Percentiles rank a stretch among this genome's conserved stretches.
Evolutionary conservation across 768 basidiomycete genomes (phyloP).

Genomic region (Mycena filopes): DNA sequence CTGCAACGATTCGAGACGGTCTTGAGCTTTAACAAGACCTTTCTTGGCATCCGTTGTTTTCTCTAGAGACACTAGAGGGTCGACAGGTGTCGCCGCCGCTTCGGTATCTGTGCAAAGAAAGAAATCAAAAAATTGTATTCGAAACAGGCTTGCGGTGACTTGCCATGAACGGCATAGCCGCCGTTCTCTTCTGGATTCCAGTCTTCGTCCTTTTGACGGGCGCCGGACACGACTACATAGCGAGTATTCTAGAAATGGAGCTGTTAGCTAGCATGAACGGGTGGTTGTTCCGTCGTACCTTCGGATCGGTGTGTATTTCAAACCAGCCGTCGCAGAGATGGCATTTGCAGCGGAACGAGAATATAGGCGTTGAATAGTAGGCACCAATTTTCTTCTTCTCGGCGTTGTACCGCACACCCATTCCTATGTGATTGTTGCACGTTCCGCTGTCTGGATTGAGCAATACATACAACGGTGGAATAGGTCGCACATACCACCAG

Average conservation of each 20-base stretch:
- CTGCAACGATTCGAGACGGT: conserved; percentile 85
- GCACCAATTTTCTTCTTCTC: conserved; percentile 97
- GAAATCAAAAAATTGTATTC: not conserved
- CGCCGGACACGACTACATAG: conserved; percentile 92
- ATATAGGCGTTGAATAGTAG: conserved; percentile 96
- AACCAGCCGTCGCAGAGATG: conserved; percentile 98
- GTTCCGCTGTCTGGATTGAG: conserved; percentile 67
- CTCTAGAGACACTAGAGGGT: conserved; percentile 90
- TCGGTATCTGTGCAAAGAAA: conserved; percentile 73
- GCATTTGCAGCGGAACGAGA: conserved; percentile 96
- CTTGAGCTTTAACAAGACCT: conserved; percentile 75
- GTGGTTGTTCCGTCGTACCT: conserved; percentile 61
- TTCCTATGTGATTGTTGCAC: conserved; percentile 97
- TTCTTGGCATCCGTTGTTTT: conserved; percentile 86
- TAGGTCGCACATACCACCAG: conserved; percentile 84
- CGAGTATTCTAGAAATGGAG: conserved; percentile 79
- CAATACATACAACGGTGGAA: not conserved
- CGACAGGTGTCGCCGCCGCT: conserved; percentile 66
- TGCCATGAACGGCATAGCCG: conserved; percentile 89
- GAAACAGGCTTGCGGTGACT: conserved; percentile 30
- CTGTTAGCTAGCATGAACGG: not conserved
- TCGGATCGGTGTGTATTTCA: conserved; percentile 96
- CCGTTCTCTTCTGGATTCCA: conserved; percentile 98
- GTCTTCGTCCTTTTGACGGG: conserved; percentile 94
- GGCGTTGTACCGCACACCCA: conserved; percentile 99